Conservation (phyloP, 2,329 filamentous ascomycete genomes). For the Epichloe glyceriae region DNA sequence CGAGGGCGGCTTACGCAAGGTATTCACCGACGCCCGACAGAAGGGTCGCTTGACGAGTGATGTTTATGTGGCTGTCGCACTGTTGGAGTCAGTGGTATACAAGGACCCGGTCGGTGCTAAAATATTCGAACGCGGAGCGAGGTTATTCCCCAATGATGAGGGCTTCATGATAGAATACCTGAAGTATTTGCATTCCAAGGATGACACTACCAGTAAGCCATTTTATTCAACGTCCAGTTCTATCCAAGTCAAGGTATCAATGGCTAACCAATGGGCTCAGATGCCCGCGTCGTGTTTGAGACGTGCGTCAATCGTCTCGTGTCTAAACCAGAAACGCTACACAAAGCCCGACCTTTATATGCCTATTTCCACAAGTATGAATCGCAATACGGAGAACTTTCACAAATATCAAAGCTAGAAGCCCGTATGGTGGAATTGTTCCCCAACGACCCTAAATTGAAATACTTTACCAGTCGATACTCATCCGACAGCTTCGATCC, state of each 20-base stretch:
- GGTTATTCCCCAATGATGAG: slow-evolving; percentile 88
- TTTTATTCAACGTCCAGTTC: not conserved
- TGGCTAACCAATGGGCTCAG: slow-evolving; percentile 29
- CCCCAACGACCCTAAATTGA: slow-evolving; percentile 68
- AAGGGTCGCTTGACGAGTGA: slow-evolving; percentile 84
- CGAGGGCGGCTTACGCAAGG: slow-evolving; percentile 68
- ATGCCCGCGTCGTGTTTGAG: slow-evolving; percentile 92
- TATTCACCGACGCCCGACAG: slow-evolving; percentile 81
- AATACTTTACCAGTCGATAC: slow-evolving; percentile 66
- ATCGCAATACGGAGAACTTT: slow-evolving; percentile 82
- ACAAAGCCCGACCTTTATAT: slow-evolving; percentile 75
- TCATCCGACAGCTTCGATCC: slow-evolving; percentile 64
- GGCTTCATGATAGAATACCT: slow-evolving; percentile 90
- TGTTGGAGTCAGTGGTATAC: slow-evolving; percentile 93
- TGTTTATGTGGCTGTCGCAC: slow-evolving; percentile 83
- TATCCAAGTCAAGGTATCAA: not conserved
- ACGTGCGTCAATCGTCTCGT: slow-evolving; percentile 77
- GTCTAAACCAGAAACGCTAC: slow-evolving; percentile 58
- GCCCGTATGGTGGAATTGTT: slow-evolving; percentile 89
- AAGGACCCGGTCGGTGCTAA: slow-evolving; percentile 85
- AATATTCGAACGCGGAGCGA: slow-evolving; percentile 90
- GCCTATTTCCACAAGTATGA: slow-evolving; percentile 92
- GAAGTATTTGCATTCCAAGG: slow-evolving; percentile 83
- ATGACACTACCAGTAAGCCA: slow-evolving; percentile 79
- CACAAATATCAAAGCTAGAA: slow-evolving; percentile 83